Conservation (phyloP, 805 yeast genomes). For the Scheffersomyces spartinae region DNA sequence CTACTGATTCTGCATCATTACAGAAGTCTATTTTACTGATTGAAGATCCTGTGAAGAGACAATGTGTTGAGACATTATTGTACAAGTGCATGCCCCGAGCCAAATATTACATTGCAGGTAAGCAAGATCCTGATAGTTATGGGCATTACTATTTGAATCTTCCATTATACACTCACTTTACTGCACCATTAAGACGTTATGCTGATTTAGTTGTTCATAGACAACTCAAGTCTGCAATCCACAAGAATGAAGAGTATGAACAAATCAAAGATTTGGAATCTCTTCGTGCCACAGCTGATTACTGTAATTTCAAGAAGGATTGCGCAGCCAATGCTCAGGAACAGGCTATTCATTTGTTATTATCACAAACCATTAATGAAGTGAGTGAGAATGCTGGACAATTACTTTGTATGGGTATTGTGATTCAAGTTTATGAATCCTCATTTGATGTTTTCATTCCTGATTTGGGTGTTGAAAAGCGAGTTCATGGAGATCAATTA, state of each 20-base stretch:
- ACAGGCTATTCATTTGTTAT: slow-evolving; percentile 79
- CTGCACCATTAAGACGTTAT: slow-evolving; percentile 85
- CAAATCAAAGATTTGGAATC: slow-evolving; percentile 49
- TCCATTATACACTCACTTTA: slow-evolving; percentile 86
- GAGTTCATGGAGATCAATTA: slow-evolving; percentile 95
- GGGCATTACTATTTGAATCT: slow-evolving; percentile 74
- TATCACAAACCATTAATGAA: slow-evolving; percentile 75
- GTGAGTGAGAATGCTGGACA: slow-evolving; percentile 69
- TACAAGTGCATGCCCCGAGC: slow-evolving; percentile 78
- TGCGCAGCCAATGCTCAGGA: slow-evolving; percentile 90
- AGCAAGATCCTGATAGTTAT: slow-evolving; percentile 64
- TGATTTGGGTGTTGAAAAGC: slow-evolving; percentile 87
- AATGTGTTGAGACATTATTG: slow-evolving; percentile 67
- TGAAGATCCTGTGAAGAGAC: slow-evolving; percentile 49
- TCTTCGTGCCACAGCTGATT: slow-evolving; percentile 74
- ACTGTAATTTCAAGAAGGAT: slow-evolving; percentile 91
- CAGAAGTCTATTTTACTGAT: slow-evolving; percentile 59
- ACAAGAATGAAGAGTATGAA: slow-evolving; percentile 22
- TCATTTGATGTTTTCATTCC: slow-evolving; percentile 90
- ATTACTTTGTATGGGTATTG: slow-evolving; percentile 72
- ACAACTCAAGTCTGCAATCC: slow-evolving; percentile 64
- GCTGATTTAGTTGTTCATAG: slow-evolving; percentile 90
- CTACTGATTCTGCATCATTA: slow-evolving; percentile 58
- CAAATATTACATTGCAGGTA: slow-evolving; percentile 81
- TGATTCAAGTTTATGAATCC: slow-evolving; percentile 87